These are phyloP conservation scores for Beauveria sp. DNA, from an alignment of 2,329 filamentous ascomycete species.

Conservation along the genomic window DNA sequence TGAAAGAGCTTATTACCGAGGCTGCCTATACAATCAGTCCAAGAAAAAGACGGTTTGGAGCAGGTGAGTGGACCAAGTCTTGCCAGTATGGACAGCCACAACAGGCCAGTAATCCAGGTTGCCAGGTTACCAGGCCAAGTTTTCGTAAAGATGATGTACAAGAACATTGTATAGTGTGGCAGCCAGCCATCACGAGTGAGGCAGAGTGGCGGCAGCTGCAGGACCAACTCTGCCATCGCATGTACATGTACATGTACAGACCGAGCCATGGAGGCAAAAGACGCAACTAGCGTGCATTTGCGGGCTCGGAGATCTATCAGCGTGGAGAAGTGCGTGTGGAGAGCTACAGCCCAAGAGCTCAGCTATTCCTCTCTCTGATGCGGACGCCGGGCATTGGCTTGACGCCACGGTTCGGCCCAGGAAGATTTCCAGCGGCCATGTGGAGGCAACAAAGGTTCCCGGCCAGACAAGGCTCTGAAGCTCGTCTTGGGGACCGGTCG, in stretches of 20 bases:
- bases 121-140: background rate
- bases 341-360: background rate
- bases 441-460: background rate
- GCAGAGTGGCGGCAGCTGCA: background rate
- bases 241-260: background rate
- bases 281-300: background rate
- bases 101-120: background rate
- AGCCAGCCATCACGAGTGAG: background rate
- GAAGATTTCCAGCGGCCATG: background rate
- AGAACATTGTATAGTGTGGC: background rate
- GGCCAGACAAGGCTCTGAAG: background rate
- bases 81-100: background rate
- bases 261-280: background rate
- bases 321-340: slow-evolving; percentile 1
- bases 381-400: background rate
- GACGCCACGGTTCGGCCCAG: background rate
- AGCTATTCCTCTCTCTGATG: background rate
- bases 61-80: background rate
- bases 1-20: slow-evolving; percentile 10
- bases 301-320: slow-evolving; percentile 4
- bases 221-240: background rate
- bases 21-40: slow-evolving; percentile 1
- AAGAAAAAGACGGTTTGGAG: background rate
- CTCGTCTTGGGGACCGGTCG: background rate
- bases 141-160: no score